Evolutionary conservation across 2,329 filamentous ascomycete species (phyloP).

Genomic region (Beauveria pseudobassiana): DNA sequence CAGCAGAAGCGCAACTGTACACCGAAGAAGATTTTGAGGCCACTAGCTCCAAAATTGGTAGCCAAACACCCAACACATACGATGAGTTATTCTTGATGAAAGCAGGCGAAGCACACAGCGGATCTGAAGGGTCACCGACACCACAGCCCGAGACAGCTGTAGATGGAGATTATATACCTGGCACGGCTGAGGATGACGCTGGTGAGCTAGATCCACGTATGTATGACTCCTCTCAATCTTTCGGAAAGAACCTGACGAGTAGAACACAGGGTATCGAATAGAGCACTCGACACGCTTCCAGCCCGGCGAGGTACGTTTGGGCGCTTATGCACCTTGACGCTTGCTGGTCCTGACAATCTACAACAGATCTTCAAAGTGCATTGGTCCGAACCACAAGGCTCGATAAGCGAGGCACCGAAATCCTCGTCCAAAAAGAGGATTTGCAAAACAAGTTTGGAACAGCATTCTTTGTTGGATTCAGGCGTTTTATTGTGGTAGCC

Average conservation of each 20-base stretch:
- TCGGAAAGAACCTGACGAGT: not conserved
- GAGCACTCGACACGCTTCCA: conserved; percentile 31
- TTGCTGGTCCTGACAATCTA: not conserved
- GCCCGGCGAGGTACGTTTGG: conserved; percentile 31
- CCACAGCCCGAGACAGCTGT: not conserved
- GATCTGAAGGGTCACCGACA: conserved; percentile 6
- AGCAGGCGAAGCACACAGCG: not conserved
- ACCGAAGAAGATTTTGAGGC: not conserved
- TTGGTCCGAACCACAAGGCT: conserved; percentile 45
- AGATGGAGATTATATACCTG: conserved; percentile 4
- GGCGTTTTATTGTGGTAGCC: conserved; percentile 47
- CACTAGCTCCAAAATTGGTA: not conserved
- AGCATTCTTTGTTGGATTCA: conserved; percentile 40
- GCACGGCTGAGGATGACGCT: not conserved
- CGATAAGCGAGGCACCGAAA: conserved; percentile 21
- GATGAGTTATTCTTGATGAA: not conserved
- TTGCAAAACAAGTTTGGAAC: conserved; percentile 28
- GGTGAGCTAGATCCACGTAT: conserved; percentile 31
- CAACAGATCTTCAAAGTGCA: conserved; percentile 46
- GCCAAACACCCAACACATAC: not conserved
- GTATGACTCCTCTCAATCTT: conserved; percentile 4
- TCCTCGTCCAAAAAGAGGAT: conserved; percentile 23
- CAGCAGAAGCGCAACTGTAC: not conserved
- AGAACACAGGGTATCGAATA: conserved; percentile 30
- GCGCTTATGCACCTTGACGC: not conserved